Evolutionary conservation across 306 rosid species (phyloP).

Genomic region (Carpinus fangiana): DNA sequence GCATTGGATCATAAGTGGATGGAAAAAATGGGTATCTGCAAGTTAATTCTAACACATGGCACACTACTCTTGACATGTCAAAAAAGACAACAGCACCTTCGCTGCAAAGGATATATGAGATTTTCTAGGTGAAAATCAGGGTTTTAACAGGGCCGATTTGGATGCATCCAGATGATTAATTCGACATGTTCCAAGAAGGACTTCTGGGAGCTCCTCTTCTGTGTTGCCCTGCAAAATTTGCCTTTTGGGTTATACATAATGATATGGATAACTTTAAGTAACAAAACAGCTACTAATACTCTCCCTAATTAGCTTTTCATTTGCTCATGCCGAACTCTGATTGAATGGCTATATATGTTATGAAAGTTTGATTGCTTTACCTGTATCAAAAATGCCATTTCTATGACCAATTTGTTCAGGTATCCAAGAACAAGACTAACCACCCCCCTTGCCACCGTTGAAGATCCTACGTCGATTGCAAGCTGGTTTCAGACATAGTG

Average conservation of each 20-base stretch:
- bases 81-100: not conserved
- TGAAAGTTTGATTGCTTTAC: conserved; percentile 28
- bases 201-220: conserved; percentile 82
- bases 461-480: conserved; percentile 71
- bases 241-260: not conserved
- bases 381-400: conserved; percentile 94
- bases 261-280: not conserved
- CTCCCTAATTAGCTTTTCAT: too few species aligned
- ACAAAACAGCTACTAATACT: not conserved
- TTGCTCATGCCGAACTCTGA: not conserved
- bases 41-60: not conserved
- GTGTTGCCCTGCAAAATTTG: conserved; percentile 63
- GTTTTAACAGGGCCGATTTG: conserved; percentile 47
- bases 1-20: not conserved
- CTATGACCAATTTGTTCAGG: conserved; percentile 84
- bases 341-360: not conserved
- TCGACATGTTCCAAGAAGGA: conserved; percentile 78
- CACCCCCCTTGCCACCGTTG: conserved; percentile 87
- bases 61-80: too few species aligned
- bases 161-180: conserved; percentile 75
- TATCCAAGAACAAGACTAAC: conserved; percentile 85
- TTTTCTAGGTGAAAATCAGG: conserved; percentile 17
- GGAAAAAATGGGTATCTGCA: conserved; percentile 22
- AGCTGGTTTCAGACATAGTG: conserved; percentile 40
- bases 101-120: conserved; percentile 18